A percentile compares a stretch with the other conserved stretches of the same genome.
These are phyloP conservation scores for Hypseocharis bilobata DNA, from an alignment of 441 rosid genomes.

Conservation along the genomic window DNA sequence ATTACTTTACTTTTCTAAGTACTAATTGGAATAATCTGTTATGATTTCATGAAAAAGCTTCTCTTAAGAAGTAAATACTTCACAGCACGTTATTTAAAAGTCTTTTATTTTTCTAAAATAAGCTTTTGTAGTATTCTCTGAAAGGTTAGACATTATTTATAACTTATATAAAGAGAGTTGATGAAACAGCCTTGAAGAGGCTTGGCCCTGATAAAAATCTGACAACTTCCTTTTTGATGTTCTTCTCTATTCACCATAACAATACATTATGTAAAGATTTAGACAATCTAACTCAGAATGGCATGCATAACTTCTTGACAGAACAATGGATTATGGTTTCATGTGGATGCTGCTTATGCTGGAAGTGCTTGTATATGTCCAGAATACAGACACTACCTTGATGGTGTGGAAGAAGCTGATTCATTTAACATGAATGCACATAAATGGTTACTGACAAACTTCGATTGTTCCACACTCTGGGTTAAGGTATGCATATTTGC, in stretches of 20 bases:
- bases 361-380: slow-evolving; percentile 89
- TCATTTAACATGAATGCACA: slow-evolving; percentile 87
- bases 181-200: neutral
- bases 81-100: neutral
- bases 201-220: neutral
- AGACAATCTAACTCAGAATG: neutral
- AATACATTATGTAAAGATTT: neutral
- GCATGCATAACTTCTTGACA: slow-evolving; percentile 23
- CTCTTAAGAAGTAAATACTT: neutral
- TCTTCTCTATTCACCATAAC: neutral
- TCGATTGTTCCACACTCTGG: slow-evolving; percentile 87
- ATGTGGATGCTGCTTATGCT: slow-evolving; percentile 87
- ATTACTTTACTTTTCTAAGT: too few relatives aligned
- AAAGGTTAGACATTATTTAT: neutral
- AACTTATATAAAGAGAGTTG: neutral
- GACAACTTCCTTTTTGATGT: neutral
- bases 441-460: slow-evolving; percentile 76
- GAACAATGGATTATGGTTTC: slow-evolving; percentile 69
- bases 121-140: neutral
- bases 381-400: slow-evolving; percentile 52
- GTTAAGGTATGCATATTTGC: slow-evolving; percentile 47
- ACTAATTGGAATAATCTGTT: neutral
- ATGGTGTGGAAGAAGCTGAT: slow-evolving; percentile 76
- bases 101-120: too few relatives aligned
- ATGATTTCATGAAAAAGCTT: neutral